Percentiles rank a stretch among this genome's conserved stretches.
Evolutionary conservation across 2,329 filamentous ascomycete species (phyloP).

Genomic region (Rhynchosporium agropyri): DNA sequence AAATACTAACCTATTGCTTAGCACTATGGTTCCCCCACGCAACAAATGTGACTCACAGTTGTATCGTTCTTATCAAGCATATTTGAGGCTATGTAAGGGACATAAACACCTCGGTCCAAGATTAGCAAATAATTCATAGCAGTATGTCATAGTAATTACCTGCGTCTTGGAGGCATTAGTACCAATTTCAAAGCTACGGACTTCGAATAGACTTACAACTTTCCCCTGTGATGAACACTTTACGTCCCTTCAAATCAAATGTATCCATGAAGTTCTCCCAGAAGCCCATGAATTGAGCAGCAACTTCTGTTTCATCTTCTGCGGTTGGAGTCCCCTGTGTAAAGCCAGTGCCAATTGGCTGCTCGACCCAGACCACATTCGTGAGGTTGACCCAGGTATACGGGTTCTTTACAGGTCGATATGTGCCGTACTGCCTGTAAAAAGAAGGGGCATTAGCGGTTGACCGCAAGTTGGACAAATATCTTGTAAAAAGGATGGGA

Average conservation of each 20-base stretch:
- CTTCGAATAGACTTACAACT: conserved; percentile 15
- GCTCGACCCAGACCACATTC: conserved; percentile 41
- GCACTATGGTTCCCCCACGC: not conserved
- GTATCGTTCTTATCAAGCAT: conserved; percentile 65
- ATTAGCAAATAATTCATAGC: not conserved
- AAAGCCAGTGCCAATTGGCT: conserved; percentile 41
- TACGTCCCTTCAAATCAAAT: conserved; percentile 67
- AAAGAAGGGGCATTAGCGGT: too few relatives aligned
- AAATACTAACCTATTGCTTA: conserved; percentile 56
- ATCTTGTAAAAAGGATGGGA: too few relatives aligned
- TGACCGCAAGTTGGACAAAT: too few relatives aligned
- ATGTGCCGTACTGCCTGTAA: conserved; percentile 58
- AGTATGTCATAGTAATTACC: too few relatives aligned
- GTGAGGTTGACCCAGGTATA: conserved; percentile 40
- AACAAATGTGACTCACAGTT: conserved; percentile 23
- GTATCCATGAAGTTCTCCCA: conserved; percentile 77
- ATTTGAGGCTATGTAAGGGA: conserved; percentile 72
- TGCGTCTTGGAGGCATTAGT: too few relatives aligned
- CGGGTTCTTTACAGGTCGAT: conserved; percentile 43
- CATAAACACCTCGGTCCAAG: conserved; percentile 59
- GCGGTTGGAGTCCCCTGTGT: conserved; percentile 55
- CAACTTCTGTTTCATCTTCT: conserved; percentile 67
- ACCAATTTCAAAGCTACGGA: too few relatives aligned
- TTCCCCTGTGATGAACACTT: conserved; percentile 70
- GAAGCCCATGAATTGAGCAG: conserved; percentile 74